A percentile compares a stretch with the other conserved stretches of the same genome.
Conservation (phyloP, 805 yeast species). For the Candida sanyiensis region DNA sequence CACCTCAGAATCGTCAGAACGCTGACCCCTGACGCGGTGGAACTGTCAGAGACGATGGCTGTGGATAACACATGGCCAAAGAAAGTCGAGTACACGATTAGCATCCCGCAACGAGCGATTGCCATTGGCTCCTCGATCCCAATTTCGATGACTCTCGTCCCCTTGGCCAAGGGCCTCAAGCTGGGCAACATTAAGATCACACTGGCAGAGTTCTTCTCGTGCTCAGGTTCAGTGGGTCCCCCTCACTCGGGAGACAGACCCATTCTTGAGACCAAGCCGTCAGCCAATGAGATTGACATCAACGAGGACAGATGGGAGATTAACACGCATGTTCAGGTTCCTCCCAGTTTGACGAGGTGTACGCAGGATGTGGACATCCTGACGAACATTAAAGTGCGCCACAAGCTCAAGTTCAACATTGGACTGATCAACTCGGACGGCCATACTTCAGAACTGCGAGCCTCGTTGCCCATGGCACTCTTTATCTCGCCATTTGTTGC, state of each 20-base stretch:
- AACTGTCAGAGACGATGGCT: constrained; percentile 84
- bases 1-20: constrained; percentile 82
- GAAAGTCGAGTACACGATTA: constrained; percentile 84
- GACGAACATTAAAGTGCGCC: constrained; percentile 73
- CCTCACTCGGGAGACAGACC: constrained; percentile 57
- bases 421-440: constrained; percentile 84
- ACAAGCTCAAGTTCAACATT: constrained; percentile 77
- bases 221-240: constrained; percentile 52
- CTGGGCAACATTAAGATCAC: constrained; percentile 69
- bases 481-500: constrained; percentile 82
- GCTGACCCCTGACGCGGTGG: constrained; percentile 79
- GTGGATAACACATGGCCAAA: constrained; percentile 95
- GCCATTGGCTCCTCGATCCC: constrained; percentile 83
- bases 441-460: constrained; percentile 85
- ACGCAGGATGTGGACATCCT: constrained; percentile 84
- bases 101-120: constrained; percentile 80
- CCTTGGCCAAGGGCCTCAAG: constrained; percentile 72
- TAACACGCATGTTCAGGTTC: constrained; percentile 53
- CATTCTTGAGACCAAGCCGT: constrained; percentile 46
- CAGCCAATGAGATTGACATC: constrained; percentile 24
- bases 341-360: constrained; percentile 65
- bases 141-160: constrained; percentile 65
- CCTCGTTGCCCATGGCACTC: constrained; percentile 75
- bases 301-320: constrained; percentile 70
- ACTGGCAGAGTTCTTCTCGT: constrained; percentile 62